A percentile compares a stretch with the other conserved stretches of the same genome.
Conservation (phyloP, 2,329 filamentous ascomycete species). For the Hypoxylon sp. region DNA sequence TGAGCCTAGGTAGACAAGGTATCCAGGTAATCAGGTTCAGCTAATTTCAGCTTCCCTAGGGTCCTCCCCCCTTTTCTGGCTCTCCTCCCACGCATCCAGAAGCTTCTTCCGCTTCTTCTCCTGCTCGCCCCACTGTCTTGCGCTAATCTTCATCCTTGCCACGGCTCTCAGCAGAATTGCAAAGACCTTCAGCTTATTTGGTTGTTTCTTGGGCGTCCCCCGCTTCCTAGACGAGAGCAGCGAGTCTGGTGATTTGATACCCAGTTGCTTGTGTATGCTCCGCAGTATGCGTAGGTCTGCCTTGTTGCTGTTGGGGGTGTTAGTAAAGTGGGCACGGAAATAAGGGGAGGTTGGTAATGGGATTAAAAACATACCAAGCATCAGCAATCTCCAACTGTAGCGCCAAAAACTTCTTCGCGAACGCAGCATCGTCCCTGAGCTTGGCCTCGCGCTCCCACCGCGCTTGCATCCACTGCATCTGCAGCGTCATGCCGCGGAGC, state of each 20-base stretch:
- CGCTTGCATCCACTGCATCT: slow-evolving; percentile 92
- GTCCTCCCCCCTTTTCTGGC: slow-evolving; percentile 34
- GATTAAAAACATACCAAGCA: slow-evolving; percentile 78
- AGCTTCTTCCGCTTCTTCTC: slow-evolving; percentile 66
- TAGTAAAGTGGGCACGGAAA: slow-evolving; percentile 42
- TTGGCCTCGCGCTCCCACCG: slow-evolving; percentile 84
- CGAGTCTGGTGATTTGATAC: slow-evolving; percentile 55
- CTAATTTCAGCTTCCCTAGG: slow-evolving; percentile 1
- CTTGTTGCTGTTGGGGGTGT: slow-evolving; percentile 80
- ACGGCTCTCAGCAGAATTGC: slow-evolving; percentile 67
- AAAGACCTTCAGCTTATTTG: slow-evolving; percentile 61
- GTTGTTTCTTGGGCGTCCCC: slow-evolving; percentile 40
- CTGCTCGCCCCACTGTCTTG: slow-evolving; percentile 66
- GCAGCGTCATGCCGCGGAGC: slow-evolving; percentile 85
- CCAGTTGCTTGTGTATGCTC: slow-evolving; percentile 78
- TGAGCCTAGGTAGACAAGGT: background rate
- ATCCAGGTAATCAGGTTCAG: slow-evolving; percentile 1
- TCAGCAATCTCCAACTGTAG: slow-evolving; percentile 86
- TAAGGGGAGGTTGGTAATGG: slow-evolving; percentile 20
- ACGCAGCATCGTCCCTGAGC: slow-evolving; percentile 84
- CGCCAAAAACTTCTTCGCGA: slow-evolving; percentile 87
- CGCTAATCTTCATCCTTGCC: slow-evolving; percentile 65
- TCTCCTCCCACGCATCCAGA: slow-evolving; percentile 63
- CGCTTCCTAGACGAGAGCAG: slow-evolving; percentile 53
- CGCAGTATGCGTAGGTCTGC: slow-evolving; percentile 89